Evolutionary conservation across 2,329 filamentous ascomycete genomes (phyloP).

Genomic region (Pyricularia sp.): DNA sequence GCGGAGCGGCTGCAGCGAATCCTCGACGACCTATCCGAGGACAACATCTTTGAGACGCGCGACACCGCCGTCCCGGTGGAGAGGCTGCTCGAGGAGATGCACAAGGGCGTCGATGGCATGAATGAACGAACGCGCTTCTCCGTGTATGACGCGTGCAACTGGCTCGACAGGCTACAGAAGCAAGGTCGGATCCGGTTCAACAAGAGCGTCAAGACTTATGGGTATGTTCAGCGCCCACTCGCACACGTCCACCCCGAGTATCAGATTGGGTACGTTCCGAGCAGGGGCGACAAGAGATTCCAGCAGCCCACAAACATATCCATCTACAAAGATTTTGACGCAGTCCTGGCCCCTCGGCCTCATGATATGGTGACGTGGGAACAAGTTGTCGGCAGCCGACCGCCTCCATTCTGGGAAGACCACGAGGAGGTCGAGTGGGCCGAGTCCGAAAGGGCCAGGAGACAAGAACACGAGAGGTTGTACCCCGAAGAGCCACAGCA

Average conservation of each 20-base stretch:
- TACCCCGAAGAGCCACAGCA: neutral
- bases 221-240: slow-evolving; percentile 14
- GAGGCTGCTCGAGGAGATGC: slow-evolving; percentile 15
- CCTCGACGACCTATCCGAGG: slow-evolving; percentile 16
- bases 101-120: slow-evolving; percentile 11
- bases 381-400: slow-evolving; percentile 5
- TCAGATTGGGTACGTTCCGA: neutral
- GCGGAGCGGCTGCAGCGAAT: slow-evolving; percentile 17
- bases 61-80: slow-evolving; percentile 13
- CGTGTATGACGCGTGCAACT: slow-evolving; percentile 17
- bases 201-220: slow-evolving; percentile 12
- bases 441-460: neutral
- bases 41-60: slow-evolving; percentile 12
- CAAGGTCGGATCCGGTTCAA: slow-evolving; percentile 11
- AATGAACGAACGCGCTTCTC: slow-evolving; percentile 14
- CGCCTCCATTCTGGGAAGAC: neutral
- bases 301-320: slow-evolving; percentile 5
- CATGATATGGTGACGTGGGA: slow-evolving; percentile 9
- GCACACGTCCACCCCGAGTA: slow-evolving; percentile 19
- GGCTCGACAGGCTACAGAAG: slow-evolving; percentile 14
- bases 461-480: neutral
- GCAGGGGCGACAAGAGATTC: neutral
- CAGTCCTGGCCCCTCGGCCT: slow-evolving; percentile 9
- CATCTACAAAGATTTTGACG: neutral
- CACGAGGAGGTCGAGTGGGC: neutral